Evolutionary conservation across 805 yeast genomes (phyloP), one percentile per base, ranked within the genome.

Genomic region (Ogataea allantospora): DNA sequence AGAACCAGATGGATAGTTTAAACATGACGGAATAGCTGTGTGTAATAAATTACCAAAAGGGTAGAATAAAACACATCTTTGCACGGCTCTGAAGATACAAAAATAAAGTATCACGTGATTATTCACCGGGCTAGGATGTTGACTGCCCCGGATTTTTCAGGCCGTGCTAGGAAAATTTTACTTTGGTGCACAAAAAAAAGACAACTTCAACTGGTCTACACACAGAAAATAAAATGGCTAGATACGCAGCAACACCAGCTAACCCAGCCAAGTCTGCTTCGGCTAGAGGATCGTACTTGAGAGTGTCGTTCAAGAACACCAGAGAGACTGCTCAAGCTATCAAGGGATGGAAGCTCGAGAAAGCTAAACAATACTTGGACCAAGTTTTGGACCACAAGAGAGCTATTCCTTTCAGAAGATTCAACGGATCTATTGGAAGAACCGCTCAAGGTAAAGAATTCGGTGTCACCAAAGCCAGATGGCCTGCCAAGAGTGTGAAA

Each of bases 371-470:
- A 67, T 93, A 93, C 87, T 84, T 93, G 67, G 86, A 81, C 60
- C 96, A 88, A 74, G 99, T 93, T 58, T 73, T 84, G 69, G 95
- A 89, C 73, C 96, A 93, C 80, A 79, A 93, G 78, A 91, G 98
- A 83, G 99, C 98, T 66, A 87, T 93, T 63, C 99, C 99, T 70
- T 88, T 93, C 93, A 86, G 99, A 82, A 81, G 96, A 80, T 91
- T 78, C 78, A 84, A 85, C 80, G 79, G 84, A 58, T 86, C 96
- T 62, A 89, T 87, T 65, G 99, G 99, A 73, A 86, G 99, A 79
- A 88, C 99, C 64, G 96, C 95, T 62, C 99, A 93, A 78, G 99
- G 96, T 78, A 91, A 93, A 78, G 99, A 93, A 80, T 93, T 91
- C 67, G 98, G 98, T 76, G 96, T 89, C 69, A 88, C 96, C 82